These are phyloP conservation scores for Penicillium arizonense DNA, from an alignment of 495 filamentous ascomycete species.

Conservation along the genomic window DNA sequence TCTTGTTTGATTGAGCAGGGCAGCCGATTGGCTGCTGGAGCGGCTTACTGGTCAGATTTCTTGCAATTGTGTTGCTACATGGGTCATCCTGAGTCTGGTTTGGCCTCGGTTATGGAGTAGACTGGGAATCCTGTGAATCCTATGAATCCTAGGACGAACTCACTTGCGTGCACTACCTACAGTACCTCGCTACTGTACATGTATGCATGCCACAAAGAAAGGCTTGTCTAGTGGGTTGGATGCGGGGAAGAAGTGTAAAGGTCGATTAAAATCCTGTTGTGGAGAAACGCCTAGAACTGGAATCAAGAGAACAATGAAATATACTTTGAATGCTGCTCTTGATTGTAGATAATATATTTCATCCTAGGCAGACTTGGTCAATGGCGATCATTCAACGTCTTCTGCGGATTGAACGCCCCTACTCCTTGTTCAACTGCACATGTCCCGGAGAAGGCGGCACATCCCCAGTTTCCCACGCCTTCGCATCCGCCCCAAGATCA, in stretches of 20 bases:
- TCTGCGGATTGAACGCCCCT: too few relatives aligned
- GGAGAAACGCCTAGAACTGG: background rate
- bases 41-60: background rate
- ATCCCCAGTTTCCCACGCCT: constrained; percentile 55
- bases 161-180: constrained; percentile 2
- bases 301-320: background rate
- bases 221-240: background rate
- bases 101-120: background rate
- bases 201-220: constrained; percentile 5
- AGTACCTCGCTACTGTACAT: too few relatives aligned
- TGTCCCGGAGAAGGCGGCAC: constrained; percentile 52
- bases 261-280: background rate
- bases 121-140: background rate
- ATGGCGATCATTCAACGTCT: background rate
- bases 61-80: background rate
- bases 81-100: too few relatives aligned
- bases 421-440: constrained; percentile 8
- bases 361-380: too few relatives aligned
- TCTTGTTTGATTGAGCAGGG: background rate
- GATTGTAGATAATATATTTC: background rate
- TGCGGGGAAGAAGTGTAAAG: background rate
- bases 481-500: constrained; percentile 52
- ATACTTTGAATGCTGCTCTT: background rate
- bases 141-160: background rate
- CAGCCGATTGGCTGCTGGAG: background rate